A percentile compares a stretch with the other conserved stretches of the same genome.
Conservation (phyloP, 495 filamentous ascomycete species). For the Physcia stellaris region DNA sequence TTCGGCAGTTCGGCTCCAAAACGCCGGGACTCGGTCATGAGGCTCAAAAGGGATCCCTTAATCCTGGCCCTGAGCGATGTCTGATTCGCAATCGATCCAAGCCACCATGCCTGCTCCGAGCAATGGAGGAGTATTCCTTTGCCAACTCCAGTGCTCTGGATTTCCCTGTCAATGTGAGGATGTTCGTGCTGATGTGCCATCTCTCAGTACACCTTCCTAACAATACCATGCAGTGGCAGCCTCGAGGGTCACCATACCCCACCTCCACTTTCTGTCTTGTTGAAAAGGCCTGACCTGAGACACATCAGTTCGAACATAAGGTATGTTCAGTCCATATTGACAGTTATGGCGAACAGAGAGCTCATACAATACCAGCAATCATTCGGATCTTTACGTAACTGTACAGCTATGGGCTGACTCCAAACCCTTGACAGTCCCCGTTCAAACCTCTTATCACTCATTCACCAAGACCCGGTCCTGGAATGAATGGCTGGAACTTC, state of each 20-base stretch:
- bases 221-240: slow-evolving; percentile 59
- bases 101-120: too few species aligned
- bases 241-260: slow-evolving; percentile 78
- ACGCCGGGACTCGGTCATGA: too few species aligned
- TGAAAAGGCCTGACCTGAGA: slow-evolving; percentile 63
- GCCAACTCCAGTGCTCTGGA: slow-evolving; percentile 70
- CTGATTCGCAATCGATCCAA: too few species aligned
- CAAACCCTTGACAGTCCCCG: slow-evolving; percentile 79
- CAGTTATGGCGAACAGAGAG: not conserved
- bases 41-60: too few species aligned
- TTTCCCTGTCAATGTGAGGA: slow-evolving; percentile 68
- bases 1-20: too few species aligned
- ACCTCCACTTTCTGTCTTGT: slow-evolving; percentile 61
- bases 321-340: slow-evolving; percentile 22
- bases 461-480: slow-evolving; percentile 72
- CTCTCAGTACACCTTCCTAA: too few species aligned
- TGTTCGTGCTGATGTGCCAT: slow-evolving; percentile 39
- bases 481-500: slow-evolving; percentile 92
- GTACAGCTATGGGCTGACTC: slow-evolving; percentile 91
- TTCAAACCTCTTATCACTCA: slow-evolving; percentile 82
- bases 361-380: slow-evolving; percentile 25
- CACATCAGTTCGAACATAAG: slow-evolving; percentile 69
- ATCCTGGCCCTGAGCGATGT: too few species aligned
- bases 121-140: slow-evolving; percentile 97
- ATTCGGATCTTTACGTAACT: slow-evolving; percentile 85